Percentiles rank a stretch among this genome's conserved stretches.
These are phyloP conservation scores for Grammothele lineata DNA, from an alignment of 768 basidiomycete species.

Conservation along the genomic window DNA sequence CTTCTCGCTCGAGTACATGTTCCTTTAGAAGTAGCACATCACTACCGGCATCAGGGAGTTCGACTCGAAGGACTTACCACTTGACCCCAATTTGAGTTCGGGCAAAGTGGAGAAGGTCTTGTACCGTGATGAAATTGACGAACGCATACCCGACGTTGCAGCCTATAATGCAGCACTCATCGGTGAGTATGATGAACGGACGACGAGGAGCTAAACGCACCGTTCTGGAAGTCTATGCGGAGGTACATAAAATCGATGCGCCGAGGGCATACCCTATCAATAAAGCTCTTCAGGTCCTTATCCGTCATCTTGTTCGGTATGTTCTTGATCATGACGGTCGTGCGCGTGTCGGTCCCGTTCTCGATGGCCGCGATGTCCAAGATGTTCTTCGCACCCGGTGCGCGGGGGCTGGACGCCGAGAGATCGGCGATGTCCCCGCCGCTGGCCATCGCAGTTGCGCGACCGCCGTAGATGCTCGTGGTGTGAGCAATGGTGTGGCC, in stretches of 20 bases:
- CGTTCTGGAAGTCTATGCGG: constrained; percentile 81
- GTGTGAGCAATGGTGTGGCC: constrained; percentile 3
- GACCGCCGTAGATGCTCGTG: constrained; percentile 5
- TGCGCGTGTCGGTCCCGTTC: constrained; percentile 72
- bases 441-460: not conserved
- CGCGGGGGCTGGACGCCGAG: not conserved
- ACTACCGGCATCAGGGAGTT: not conserved
- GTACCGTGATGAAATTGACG: constrained; percentile 81
- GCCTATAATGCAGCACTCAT: constrained; percentile 42
- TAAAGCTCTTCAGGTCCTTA: constrained; percentile 62
- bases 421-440: not conserved
- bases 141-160: constrained; percentile 84
- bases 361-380: constrained; percentile 72
- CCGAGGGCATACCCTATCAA: constrained; percentile 67
- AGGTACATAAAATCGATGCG: constrained; percentile 85
- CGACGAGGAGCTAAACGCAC: constrained; percentile 32
- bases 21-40: constrained; percentile 44
- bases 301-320: constrained; percentile 92
- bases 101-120: constrained; percentile 74
- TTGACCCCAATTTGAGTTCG: constrained; percentile 71
- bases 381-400: constrained; percentile 38
- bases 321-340: constrained; percentile 89
- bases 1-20: constrained; percentile 90
- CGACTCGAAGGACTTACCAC: constrained; percentile 48
- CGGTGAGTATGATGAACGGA: not conserved